These are phyloP conservation scores for Adansonia rubrostipa DNA, from an alignment of 441 rosid species.

Conservation along the genomic window DNA sequence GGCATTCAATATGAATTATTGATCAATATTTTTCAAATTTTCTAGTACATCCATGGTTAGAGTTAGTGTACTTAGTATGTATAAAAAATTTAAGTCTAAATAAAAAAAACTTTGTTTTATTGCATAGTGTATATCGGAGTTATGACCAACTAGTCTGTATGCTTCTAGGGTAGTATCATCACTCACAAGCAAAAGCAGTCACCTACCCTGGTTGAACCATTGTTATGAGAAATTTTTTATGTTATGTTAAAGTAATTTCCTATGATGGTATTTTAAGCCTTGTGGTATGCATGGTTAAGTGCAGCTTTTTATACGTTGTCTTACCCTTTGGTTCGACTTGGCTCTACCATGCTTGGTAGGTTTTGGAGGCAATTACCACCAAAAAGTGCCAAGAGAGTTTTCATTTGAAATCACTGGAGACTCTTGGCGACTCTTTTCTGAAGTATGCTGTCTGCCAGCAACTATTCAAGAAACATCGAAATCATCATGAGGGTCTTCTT, in stretches of 20 bases:
- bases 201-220: background rate
- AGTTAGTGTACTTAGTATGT: background rate
- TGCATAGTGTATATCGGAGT: background rate
- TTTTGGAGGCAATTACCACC: slow-evolving; percentile 90
- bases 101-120: background rate
- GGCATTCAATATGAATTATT: background rate
- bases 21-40: background rate
- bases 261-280: background rate
- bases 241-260: background rate
- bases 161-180: background rate
- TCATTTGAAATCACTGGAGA: slow-evolving; percentile 85
- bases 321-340: slow-evolving; percentile 18
- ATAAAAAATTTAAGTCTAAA: background rate
- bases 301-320: background rate
- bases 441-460: slow-evolving; percentile 84
- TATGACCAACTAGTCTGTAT: background rate
- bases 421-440: slow-evolving; percentile 91
- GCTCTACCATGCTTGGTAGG: slow-evolving; percentile 42
- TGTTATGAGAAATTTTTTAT: background rate
- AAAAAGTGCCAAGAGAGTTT: slow-evolving; percentile 80
- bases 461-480: slow-evolving; percentile 55
- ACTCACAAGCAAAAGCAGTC: background rate
- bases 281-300: background rate
- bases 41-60: background rate
- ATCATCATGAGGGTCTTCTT: slow-evolving; percentile 81